Evolutionary conservation across 371 early-diverging fungal species (phyloP), one percentile per base, ranked within the genome.

Genomic region (Mortierella sp.): DNA sequence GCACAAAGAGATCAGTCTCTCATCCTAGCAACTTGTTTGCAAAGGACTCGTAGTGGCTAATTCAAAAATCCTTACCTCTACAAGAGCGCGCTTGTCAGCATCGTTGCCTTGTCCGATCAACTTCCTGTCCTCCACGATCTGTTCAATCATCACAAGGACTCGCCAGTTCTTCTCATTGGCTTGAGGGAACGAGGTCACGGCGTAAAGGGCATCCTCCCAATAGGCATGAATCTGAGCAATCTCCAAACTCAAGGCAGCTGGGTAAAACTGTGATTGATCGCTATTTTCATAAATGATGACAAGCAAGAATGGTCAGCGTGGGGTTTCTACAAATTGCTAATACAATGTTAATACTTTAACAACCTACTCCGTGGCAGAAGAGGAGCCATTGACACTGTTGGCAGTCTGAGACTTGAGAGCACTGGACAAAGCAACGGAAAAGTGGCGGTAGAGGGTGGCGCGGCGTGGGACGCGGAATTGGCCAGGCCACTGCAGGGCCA

Each of bases 191-290:
- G 84, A 63, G 0, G 85, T 78, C 2, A 87, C 73, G 9, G 86
- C 73, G 58, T 88, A 86, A n/a, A 95, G 72, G 64, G 90, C 84
- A 11, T 86, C 88, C 75, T 93, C 91, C 72, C 93, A 93, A 30
- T 88, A 73, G 8, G 87, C 78, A 65, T 93, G 90, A 5, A 91
- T 74, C 51, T 85, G 84, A 20, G 61, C 37, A 35, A 64, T 64
- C 54, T 90, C 91, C n/a, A 70, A 60, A 43, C 86, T 83, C 60
- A 89, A 86, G 18, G 86, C 72, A n/a, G 76, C 66, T 39, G 63
- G 66, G n/a, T 66, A 64, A 35, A 49, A 40, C 37, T 52, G 43
- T 30, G 49, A 51, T 57, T 12, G 52, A 30, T 71, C 59, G 35
- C 64, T 43, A 67, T 26, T 60, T 51, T 51, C n/a, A 51, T 60